Conservation (phyloP, 2,329 filamentous ascomycete genomes). For the Chaetomium olivaceum region DNA sequence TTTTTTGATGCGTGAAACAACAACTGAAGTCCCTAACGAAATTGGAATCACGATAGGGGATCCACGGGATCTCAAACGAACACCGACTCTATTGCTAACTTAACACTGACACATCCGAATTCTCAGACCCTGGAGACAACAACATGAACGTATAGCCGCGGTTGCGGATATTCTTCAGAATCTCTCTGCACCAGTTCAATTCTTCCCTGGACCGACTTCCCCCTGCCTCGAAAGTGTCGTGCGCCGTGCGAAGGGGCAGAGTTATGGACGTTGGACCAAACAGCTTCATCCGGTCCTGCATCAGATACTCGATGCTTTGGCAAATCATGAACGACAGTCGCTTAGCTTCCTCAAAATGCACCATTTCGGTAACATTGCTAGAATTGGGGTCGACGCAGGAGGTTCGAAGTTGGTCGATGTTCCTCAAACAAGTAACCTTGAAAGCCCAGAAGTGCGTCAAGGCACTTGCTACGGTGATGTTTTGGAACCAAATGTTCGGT, state of each 20-base stretch:
- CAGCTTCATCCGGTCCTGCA: slow-evolving; percentile 43
- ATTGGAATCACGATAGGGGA: neutral
- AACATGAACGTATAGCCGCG: slow-evolving; percentile 21
- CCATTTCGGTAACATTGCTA: neutral
- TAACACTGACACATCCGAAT: neutral
- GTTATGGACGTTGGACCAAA: slow-evolving; percentile 42
- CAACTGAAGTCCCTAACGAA: neutral
- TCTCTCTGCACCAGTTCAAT: slow-evolving; percentile 21
- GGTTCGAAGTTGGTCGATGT: slow-evolving; percentile 32
- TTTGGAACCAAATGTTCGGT: slow-evolving; percentile 36
- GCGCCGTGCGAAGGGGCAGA: slow-evolving; percentile 36
- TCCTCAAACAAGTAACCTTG: slow-evolving; percentile 39
- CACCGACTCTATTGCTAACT: neutral
- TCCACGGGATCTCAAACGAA: neutral
- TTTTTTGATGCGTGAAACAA: neutral
- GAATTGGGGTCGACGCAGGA: slow-evolving; percentile 1
- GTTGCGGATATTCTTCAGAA: slow-evolving; percentile 9
- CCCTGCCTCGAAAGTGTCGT: slow-evolving; percentile 21
- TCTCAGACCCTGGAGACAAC: slow-evolving; percentile 8
- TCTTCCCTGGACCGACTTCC: slow-evolving; percentile 12
- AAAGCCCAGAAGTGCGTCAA: slow-evolving; percentile 44
- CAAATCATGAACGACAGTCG: slow-evolving; percentile 36
- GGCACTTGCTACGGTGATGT: slow-evolving; percentile 42
- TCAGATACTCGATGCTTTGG: slow-evolving; percentile 41
- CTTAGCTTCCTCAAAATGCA: slow-evolving; percentile 12